Evolutionary conservation across 371 early-diverging fungal genomes (phyloP), one percentile per base, ranked within the genome.

Genomic region (Capillidium rhysosporum): DNA sequence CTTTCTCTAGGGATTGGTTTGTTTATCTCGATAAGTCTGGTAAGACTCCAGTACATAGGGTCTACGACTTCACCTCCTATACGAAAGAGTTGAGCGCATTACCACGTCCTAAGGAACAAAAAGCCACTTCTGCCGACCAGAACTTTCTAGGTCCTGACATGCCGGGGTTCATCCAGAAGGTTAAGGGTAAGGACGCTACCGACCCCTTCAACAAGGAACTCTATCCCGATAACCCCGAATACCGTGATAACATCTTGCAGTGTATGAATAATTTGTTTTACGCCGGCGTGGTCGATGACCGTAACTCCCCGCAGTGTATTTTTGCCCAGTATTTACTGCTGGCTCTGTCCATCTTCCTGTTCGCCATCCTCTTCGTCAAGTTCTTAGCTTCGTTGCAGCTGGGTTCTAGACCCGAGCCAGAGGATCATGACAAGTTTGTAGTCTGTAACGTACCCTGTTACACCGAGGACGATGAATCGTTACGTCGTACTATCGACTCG

Each of bases 361-460:
- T 84, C 24, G 60, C 77, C 54, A 83, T 92, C 10, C 89, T 93
- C 41, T 68, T 80, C 40, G 74, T 94, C 69, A 93, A 93, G 69
- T 91, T 89, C 56, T 69, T 93, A 62, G 84, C 91, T n/a, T 93
- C 93, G 1, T 65, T 92, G 61, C 92, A 87, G 57, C 74, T 92
- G 49, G 86, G 87, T 18, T 63, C 59, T 71, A 92, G 54, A 66
- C 92, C 46, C 64, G 92, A 38, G 71, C 79, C 4, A 4, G 90
- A 92, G 61, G 83, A 82, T 49, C 80, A 82, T 52, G 82, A 84
- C 68, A 78, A 84, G 54, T 94, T 96, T 68, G 84, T 88, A 20
- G 84, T 98, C 56, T 80, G 89, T 62, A 83, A 92, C 61, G 80
- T 87, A 1, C 80, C 88, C 7, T 84, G 86, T 92, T 97, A 94